phyloP scores from a whole-genome alignment of 345 rosid species.

The Capsella bursapastoris region DNA sequence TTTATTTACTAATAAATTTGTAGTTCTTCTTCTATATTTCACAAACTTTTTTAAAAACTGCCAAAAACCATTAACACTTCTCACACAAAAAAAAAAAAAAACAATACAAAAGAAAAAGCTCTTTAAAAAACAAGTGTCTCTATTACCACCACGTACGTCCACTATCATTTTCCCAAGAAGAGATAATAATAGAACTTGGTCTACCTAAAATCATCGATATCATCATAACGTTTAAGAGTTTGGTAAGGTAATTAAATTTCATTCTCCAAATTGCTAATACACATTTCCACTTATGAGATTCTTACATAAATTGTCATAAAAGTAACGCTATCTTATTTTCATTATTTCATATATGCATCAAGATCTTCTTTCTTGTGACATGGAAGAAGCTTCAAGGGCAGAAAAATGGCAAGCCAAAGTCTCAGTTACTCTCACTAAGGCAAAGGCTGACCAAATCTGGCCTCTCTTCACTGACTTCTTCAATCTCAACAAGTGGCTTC shows the following conservation, averaged over 20 bases:
- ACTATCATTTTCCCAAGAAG: neutral
- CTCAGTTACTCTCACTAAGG: slow-evolving; percentile 41
- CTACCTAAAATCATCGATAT: neutral
- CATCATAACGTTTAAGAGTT: neutral
- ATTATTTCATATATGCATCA: neutral
- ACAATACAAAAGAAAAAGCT: neutral
- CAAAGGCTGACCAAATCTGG: slow-evolving; percentile 58
- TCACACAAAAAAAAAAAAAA: neutral
- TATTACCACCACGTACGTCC: neutral
- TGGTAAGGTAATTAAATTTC: neutral
- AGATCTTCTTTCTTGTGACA: slow-evolving; percentile 31
- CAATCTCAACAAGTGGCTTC: slow-evolving; percentile 57
- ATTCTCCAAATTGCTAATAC: neutral
- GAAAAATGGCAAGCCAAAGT: slow-evolving; percentile 60
- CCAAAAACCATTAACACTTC: neutral
- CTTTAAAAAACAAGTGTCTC: neutral
- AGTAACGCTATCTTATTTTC: neutral
- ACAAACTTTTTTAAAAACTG: neutral
- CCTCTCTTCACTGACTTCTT: slow-evolving; percentile 61
- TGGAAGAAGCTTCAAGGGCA: slow-evolving; percentile 29
- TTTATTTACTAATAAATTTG: neutral
- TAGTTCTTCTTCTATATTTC: neutral
- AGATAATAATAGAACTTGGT: neutral
- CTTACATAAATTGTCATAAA: neutral
- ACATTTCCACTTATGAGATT: neutral